Conservation (phyloP, 495 filamentous ascomycete species). For the Melanomma pulvis-pyrius region DNA sequence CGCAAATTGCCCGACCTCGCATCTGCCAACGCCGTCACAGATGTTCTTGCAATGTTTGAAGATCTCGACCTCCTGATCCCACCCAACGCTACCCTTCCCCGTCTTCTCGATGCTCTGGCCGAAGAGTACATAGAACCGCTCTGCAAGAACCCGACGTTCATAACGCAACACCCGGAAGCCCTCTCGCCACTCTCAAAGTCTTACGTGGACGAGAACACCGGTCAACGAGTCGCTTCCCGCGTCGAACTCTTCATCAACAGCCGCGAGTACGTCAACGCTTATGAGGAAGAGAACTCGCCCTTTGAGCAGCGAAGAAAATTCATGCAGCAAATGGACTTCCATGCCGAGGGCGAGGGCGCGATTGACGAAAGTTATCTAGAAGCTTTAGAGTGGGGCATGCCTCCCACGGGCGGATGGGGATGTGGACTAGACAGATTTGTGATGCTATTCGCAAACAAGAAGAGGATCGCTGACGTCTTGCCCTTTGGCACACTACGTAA, state of each 20-base stretch:
- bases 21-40: constrained; percentile 53
- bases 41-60: constrained; percentile 62
- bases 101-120: constrained; percentile 84
- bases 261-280: constrained; percentile 86
- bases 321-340: constrained; percentile 57
- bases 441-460: constrained; percentile 80
- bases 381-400: constrained; percentile 83
- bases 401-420: constrained; percentile 95
- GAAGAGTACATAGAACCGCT: constrained; percentile 73
- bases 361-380: constrained; percentile 84
- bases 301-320: constrained; percentile 87
- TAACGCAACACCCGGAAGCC: constrained; percentile 87
- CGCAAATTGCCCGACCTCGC: constrained; percentile 70
- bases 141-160: constrained; percentile 75
- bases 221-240: constrained; percentile 75
- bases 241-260: constrained; percentile 85
- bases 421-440: constrained; percentile 86
- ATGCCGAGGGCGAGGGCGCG: constrained; percentile 41
- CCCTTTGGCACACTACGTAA: constrained; percentile 84
- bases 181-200: constrained; percentile 92
- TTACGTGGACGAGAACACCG: constrained; percentile 62
- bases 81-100: constrained; percentile 65
- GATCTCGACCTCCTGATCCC: constrained; percentile 57
- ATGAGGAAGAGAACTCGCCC: constrained; percentile 97
- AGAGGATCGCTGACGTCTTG: constrained; percentile 79